Evolutionary conservation across 768 basidiomycete species (phyloP).

Genomic region (Scleroderma citrinum): DNA sequence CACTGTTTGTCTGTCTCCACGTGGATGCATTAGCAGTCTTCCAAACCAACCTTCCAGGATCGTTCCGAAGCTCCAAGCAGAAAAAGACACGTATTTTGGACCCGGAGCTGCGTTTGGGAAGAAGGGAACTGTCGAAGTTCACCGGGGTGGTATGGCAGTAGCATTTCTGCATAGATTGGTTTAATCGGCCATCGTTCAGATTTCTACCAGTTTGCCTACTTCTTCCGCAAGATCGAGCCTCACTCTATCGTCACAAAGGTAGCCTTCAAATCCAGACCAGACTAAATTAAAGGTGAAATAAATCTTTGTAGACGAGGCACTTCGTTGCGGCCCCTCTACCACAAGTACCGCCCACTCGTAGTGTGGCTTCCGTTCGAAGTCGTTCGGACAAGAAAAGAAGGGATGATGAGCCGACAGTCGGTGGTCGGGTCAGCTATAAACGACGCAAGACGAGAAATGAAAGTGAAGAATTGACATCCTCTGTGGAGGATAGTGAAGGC

Average conservation of each 20-base stretch:
- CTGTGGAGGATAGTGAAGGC: slow-evolving; percentile 13
- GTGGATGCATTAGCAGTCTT: not conserved
- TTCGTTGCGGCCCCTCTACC: slow-evolving; percentile 31
- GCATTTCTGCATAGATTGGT: not conserved
- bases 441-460: slow-evolving; percentile 36
- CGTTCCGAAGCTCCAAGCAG: slow-evolving; percentile 57
- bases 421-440: slow-evolving; percentile 18
- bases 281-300: not conserved
- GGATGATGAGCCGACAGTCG: slow-evolving; percentile 7
- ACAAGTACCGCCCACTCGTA: slow-evolving; percentile 11
- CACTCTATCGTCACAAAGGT: slow-evolving; percentile 84
- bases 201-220: slow-evolving; percentile 87
- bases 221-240: slow-evolving; percentile 75
- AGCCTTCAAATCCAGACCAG: slow-evolving; percentile 2
- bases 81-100: slow-evolving; percentile 42
- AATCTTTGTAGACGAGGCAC: slow-evolving; percentile 32
- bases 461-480: slow-evolving; percentile 18
- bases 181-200: slow-evolving; percentile 37
- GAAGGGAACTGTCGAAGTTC: slow-evolving; percentile 73
- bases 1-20: slow-evolving; percentile 40
- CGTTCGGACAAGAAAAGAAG: slow-evolving; percentile 16
- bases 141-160: slow-evolving; percentile 62
- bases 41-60: slow-evolving; percentile 40
- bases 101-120: slow-evolving; percentile 39
- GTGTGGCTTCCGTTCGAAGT: not conserved